Percentiles rank a stretch among this genome's conserved stretches.
phyloP scores from a whole-genome alignment of 805 yeast species.

The Priceomyces castillae region DNA sequence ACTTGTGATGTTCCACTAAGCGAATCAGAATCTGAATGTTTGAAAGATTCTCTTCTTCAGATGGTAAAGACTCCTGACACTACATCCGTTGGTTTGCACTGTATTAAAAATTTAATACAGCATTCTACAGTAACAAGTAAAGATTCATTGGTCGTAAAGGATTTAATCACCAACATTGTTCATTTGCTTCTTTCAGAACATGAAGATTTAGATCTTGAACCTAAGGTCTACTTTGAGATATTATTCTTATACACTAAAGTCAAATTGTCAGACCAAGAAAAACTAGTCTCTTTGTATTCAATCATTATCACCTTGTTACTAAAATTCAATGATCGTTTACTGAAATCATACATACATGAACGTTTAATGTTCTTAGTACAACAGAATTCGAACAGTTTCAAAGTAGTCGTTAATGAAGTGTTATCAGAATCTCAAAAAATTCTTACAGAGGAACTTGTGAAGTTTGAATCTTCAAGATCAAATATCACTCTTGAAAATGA shows the following conservation, averaged over 20 bases:
- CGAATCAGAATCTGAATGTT: conserved; percentile 19
- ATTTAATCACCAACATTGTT: conserved; percentile 46
- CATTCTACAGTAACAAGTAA: conserved; percentile 24
- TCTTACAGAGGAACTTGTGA: conserved; percentile 44
- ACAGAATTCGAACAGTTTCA: conserved; percentile 47
- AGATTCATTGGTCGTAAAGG: conserved; percentile 39
- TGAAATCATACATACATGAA: conserved; percentile 41
- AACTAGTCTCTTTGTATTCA: conserved; percentile 27
- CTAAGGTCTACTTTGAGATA: conserved; percentile 46
- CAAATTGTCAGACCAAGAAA: conserved; percentile 24
- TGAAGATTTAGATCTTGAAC: conserved; percentile 20
- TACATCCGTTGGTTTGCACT: conserved; percentile 44
- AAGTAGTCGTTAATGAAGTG: conserved; percentile 37
- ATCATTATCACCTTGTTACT: conserved; percentile 40
- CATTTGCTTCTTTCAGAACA: conserved; percentile 18
- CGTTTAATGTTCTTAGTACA: conserved; percentile 48
- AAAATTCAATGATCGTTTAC: conserved; percentile 20
- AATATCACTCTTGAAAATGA: conserved; percentile 6
- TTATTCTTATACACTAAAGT: conserved; percentile 44
- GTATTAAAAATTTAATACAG: conserved; percentile 56
- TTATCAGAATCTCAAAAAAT: conserved; percentile 41
- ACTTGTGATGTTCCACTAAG: conserved; percentile 29
- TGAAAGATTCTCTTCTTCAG: conserved; percentile 24
- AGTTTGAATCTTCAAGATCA: conserved; percentile 11
- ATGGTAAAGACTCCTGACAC: conserved; percentile 20